Conservation (phyloP, 2,329 filamentous ascomycete genomes). For the Beauveria scarabaeidicola region DNA sequence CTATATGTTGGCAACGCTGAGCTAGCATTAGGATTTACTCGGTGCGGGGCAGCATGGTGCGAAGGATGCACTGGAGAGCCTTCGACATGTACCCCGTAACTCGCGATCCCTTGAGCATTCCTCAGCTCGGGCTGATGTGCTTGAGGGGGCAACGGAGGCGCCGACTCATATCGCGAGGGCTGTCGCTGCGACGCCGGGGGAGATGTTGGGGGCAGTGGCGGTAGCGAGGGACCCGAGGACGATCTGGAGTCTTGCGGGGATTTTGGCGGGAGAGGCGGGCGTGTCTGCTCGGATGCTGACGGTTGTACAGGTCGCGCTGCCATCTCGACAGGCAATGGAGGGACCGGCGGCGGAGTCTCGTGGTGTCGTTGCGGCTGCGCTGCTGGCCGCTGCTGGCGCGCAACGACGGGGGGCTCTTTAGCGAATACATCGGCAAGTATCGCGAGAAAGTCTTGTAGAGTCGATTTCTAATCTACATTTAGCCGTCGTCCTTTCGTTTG, state of each 20-base stretch:
- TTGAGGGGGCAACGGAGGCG: slow-evolving; percentile 36
- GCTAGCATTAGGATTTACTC: not conserved
- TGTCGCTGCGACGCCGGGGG: slow-evolving; percentile 14
- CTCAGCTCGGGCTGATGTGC: slow-evolving; percentile 11
- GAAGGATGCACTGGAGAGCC: slow-evolving; percentile 5
- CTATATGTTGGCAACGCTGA: slow-evolving; percentile 16
- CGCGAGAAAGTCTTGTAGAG: slow-evolving; percentile 70
- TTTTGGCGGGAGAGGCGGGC: slow-evolving; percentile 49
- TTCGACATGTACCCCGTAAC: not conserved
- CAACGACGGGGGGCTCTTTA: slow-evolving; percentile 86
- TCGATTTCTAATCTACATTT: slow-evolving; percentile 57
- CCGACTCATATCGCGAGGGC: slow-evolving; percentile 38
- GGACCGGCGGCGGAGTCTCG: slow-evolving; percentile 55
- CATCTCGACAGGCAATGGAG: slow-evolving; percentile 61
- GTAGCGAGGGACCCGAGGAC: slow-evolving; percentile 21
- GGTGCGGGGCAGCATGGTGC: not conserved
- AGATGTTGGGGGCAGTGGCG: slow-evolving; percentile 20
- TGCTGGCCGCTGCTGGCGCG: slow-evolving; percentile 51
- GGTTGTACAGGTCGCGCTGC: slow-evolving; percentile 32
- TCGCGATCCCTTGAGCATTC: not conserved
- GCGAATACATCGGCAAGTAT: slow-evolving; percentile 82
- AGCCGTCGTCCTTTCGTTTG: slow-evolving; percentile 9
- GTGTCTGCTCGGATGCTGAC: slow-evolving; percentile 27
- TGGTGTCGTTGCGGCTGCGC: slow-evolving; percentile 24
- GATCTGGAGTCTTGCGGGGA: slow-evolving; percentile 23